Evolutionary conservation across 148 eudicot species (phyloP), one percentile per base, ranked within the genome.

Genomic region (Dianthus caryophyllus): DNA sequence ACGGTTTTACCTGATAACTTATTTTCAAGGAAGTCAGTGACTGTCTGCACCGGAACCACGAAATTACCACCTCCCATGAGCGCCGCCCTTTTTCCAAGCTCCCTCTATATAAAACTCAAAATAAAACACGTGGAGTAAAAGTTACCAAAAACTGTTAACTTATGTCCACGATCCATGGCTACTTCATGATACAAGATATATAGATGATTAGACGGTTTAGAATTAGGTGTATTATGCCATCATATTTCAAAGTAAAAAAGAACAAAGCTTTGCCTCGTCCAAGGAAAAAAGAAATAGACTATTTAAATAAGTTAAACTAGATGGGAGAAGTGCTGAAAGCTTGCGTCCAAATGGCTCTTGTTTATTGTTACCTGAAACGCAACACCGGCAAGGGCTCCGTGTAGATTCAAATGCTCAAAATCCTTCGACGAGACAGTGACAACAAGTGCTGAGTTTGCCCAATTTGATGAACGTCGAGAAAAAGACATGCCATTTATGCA

Each of bases 401-500:
- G 81, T 65, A 83, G 74, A 73, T 80, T 75, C 53, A 88, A 78
- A 71, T 82, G 73, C 51, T 86, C 88, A 71, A 94, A 90, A 85
- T 94, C 99, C 65, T 85, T 86, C 9, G 85, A 71, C 16, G 96
- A 86, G 59, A 94, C 93, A 6, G 90, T 90, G 46, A 88, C 99
- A 54, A 88, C 97, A 44, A 94, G 83, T 17, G 99, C 99, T 58
- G 99, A 79, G 80, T 94, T 94, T 53, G 99, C 99, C 99, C 97
- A 90, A 49, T 75, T 88, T 41, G 99, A 94, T 39, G 97, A 77
- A 66, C 93, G 92, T 29, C 86, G 81, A 67, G 99, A 94, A 75
- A 94, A 94, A 39, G 99, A 90, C 99, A 94, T 94, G 76, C 99
- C 99, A 75, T 94, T 94, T 33, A 94, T 80, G 73, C 99, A 94